Conservation (phyloP, 2,329 filamentous ascomycete species). For the Blumeria hordei region DNA sequence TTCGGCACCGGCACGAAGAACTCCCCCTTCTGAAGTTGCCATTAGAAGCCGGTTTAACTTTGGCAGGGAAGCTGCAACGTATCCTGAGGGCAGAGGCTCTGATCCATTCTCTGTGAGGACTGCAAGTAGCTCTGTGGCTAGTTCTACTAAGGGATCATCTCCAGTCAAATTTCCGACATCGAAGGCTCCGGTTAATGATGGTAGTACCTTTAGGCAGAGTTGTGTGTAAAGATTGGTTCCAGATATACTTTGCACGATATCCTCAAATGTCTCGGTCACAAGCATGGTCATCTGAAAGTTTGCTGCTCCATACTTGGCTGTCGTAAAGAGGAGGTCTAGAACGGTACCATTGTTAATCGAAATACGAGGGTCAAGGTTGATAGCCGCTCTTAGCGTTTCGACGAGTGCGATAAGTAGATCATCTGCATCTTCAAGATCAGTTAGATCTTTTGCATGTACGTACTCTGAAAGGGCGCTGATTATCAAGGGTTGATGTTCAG, state of each 20-base stretch:
- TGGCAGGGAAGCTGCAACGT: conserved; percentile 64
- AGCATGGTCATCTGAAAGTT: conserved; percentile 83
- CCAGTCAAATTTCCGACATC: conserved; percentile 69
- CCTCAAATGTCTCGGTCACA: conserved; percentile 77
- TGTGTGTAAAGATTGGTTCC: conserved; percentile 46
- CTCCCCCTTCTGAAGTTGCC: conserved; percentile 62
- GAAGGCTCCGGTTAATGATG: conserved; percentile 69
- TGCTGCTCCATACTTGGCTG: conserved; percentile 66
- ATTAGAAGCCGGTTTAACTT: conserved; percentile 68
- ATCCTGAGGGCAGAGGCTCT: conserved; percentile 65
- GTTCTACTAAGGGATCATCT: conserved; percentile 60
- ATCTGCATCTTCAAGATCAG: conserved; percentile 67
- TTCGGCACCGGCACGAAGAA: conserved; percentile 67
- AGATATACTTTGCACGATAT: conserved; percentile 48
- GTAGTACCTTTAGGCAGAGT: conserved; percentile 67
- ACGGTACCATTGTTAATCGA: conserved; percentile 51
- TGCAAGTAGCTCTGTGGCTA: conserved; percentile 65
- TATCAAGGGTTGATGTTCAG: conserved; percentile 34
- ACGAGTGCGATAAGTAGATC: conserved; percentile 79
- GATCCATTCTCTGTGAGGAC: conserved; percentile 62
- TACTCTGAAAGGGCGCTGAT: conserved; percentile 43
- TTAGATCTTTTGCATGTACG: conserved; percentile 54
- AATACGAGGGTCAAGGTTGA: conserved; percentile 53
- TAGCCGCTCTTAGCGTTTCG: conserved; percentile 63
- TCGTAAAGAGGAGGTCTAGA: conserved; percentile 61